These are phyloP conservation scores for Candida broadrunensis DNA, from an alignment of 805 yeast genomes.

Conservation along the genomic window DNA sequence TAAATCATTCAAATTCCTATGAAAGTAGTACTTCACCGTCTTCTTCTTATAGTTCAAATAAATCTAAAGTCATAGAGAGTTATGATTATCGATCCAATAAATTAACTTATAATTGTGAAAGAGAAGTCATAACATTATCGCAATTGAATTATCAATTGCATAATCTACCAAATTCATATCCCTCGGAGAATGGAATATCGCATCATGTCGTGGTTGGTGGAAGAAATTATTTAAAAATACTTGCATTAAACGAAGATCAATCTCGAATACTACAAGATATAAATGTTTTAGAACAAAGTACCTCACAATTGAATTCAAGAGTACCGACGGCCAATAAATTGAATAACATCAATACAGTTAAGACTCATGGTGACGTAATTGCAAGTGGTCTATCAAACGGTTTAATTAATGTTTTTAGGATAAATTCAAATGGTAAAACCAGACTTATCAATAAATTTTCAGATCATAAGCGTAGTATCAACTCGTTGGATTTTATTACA, in stretches of 20 bases:
- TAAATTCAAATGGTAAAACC: constrained; percentile 31
- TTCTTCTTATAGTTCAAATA: constrained; percentile 11
- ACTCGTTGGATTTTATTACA: constrained; percentile 36
- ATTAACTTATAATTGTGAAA: constrained; percentile 21
- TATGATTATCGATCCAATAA: constrained; percentile 6
- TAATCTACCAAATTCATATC: background rate
- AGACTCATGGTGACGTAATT: constrained; percentile 27
- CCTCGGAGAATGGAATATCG: constrained; percentile 6
- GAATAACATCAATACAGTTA: constrained; percentile 38
- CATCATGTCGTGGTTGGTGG: constrained; percentile 42
- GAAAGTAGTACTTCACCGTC: constrained; percentile 10
- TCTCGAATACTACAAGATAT: constrained; percentile 29
- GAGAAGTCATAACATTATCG: constrained; percentile 23
- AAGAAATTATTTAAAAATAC: constrained; percentile 34
- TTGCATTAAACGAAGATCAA: constrained; percentile 31
- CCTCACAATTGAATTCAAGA: constrained; percentile 4
- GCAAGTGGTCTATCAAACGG: constrained; percentile 43
- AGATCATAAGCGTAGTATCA: constrained; percentile 41
- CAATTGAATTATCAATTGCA: constrained; percentile 12
- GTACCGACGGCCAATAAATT: constrained; percentile 14
- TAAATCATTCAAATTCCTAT: constrained; percentile 10
- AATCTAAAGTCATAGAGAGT: constrained; percentile 4
- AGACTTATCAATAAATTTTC: constrained; percentile 23
- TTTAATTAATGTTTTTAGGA: constrained; percentile 26
- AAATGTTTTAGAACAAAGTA: constrained; percentile 25